Evolutionary conservation across 192 early-diverging fungal species (phyloP).

Genomic region (Backusella sp.): DNA sequence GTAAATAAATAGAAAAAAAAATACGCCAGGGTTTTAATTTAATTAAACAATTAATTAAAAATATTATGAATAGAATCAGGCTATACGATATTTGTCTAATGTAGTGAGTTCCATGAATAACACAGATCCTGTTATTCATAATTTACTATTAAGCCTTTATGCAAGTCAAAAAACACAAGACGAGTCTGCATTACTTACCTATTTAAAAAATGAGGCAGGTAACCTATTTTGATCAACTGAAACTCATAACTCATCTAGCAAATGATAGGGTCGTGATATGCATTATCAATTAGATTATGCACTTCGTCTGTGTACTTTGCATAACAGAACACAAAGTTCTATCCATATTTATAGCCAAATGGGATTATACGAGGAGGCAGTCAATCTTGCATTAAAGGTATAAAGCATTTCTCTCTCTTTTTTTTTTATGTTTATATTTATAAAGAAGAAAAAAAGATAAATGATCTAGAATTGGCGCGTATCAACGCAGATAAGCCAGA

Average conservation of each 20-base stretch:
- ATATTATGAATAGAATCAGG: constrained; percentile 66
- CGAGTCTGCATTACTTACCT: constrained; percentile 72
- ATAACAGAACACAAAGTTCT: constrained; percentile 79
- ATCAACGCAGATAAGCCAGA: constrained; percentile 93
- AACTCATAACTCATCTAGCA: not conserved
- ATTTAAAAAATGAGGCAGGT: constrained; percentile 61
- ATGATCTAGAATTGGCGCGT: constrained; percentile 86
- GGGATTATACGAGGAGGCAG: constrained; percentile 89
- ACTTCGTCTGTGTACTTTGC: constrained; percentile 82
- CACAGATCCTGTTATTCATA: constrained; percentile 89
- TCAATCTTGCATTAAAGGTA: constrained; percentile 84
- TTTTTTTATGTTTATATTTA: not conserved
- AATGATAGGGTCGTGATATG: constrained; percentile 61
- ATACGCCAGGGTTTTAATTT: not conserved
- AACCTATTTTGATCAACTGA: not conserved
- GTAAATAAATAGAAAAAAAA: constrained; percentile 22
- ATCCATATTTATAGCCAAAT: constrained; percentile 88
- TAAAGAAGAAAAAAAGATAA: constrained; percentile 42
- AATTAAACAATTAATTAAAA: not conserved
- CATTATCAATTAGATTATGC: constrained; percentile 92
- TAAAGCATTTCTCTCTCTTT: too few relatives aligned
- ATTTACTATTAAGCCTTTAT: constrained; percentile 83
- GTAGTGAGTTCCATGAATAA: constrained; percentile 75
- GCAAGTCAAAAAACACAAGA: constrained; percentile 64
- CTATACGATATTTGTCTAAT: constrained; percentile 85